phyloP scores from a whole-genome alignment of 2,329 filamentous ascomycete genomes.

The Colletotrichum coccodes region DNA sequence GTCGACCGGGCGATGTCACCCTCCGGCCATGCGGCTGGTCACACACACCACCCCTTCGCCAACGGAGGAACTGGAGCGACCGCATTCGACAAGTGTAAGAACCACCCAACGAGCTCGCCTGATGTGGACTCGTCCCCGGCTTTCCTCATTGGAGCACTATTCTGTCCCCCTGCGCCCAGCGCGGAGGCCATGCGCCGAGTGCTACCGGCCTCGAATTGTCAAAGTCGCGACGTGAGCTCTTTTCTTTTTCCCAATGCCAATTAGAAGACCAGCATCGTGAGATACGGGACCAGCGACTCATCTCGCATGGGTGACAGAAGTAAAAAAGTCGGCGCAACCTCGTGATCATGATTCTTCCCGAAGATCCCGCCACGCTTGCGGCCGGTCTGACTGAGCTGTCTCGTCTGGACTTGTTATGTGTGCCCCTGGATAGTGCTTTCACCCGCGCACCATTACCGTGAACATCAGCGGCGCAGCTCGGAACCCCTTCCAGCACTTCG shows the following conservation, averaged over 20 bases:
- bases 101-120: conserved; percentile 1
- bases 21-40: conserved; percentile 23
- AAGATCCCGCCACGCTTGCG: conserved; percentile 26
- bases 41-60: conserved; percentile 3
- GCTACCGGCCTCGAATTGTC: conserved; percentile 22
- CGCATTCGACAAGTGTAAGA: background rate
- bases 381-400: background rate
- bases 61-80: conserved; percentile 21
- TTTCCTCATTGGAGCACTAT: conserved; percentile 31
- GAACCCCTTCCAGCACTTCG: background rate
- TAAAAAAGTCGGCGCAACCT: background rate
- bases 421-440: background rate
- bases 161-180: conserved; percentile 2
- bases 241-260: background rate
- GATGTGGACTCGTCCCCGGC: conserved; percentile 11
- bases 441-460: background rate
- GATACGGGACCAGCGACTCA: background rate
- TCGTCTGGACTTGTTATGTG: background rate
- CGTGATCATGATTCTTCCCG: conserved; percentile 26
- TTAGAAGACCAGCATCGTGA: conserved; percentile 1
- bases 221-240: background rate
- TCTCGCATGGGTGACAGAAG: background rate
- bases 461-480: conserved; percentile 5
- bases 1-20: conserved; percentile 22
- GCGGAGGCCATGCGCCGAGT: conserved; percentile 30